phyloP scores from a whole-genome alignment of 495 filamentous ascomycete genomes.

The Glonium stellatum region DNA sequence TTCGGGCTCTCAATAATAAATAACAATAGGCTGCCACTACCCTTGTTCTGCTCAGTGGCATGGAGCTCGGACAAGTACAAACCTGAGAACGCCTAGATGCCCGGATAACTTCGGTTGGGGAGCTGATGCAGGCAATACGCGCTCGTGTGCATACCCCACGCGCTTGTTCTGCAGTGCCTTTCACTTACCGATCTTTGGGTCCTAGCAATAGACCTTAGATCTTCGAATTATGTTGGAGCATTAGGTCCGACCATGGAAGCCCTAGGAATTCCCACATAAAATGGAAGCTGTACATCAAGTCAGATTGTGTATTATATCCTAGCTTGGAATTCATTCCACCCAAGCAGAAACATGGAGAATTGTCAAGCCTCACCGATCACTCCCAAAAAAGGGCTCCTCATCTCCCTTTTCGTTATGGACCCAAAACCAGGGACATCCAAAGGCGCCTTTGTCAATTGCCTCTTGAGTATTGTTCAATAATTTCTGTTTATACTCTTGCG shows the following conservation, averaged over 20 bases:
- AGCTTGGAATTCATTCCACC: background rate
- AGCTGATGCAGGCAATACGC: too few species aligned
- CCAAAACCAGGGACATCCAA: conserved; percentile 71
- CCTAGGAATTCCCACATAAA: conserved; percentile 36
- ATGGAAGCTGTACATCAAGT: conserved; percentile 19
- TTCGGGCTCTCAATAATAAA: background rate
- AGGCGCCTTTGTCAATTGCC: conserved; percentile 57
- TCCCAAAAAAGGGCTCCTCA: conserved; percentile 69
- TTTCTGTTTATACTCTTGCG: conserved; percentile 50
- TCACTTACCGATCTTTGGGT: too few species aligned
- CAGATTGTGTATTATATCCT: background rate
- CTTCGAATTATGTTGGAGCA: conserved; percentile 23
- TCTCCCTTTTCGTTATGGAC: conserved; percentile 52
- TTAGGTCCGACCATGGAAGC: conserved; percentile 28
- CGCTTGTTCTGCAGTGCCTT: too few species aligned
- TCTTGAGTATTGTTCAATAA: conserved; percentile 53
- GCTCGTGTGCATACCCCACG: too few species aligned
- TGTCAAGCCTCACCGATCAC: conserved; percentile 50
- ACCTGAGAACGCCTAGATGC: background rate
- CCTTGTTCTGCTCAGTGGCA: background rate
- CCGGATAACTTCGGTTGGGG: background rate
- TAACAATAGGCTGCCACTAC: background rate
- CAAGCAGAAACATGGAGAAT: background rate
- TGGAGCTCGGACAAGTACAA: background rate
- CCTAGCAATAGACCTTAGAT: conserved; percentile 3